Evolutionary conservation across 306 rosid genomes (phyloP).

Genomic region (Oxytropis ochrocephala): DNA sequence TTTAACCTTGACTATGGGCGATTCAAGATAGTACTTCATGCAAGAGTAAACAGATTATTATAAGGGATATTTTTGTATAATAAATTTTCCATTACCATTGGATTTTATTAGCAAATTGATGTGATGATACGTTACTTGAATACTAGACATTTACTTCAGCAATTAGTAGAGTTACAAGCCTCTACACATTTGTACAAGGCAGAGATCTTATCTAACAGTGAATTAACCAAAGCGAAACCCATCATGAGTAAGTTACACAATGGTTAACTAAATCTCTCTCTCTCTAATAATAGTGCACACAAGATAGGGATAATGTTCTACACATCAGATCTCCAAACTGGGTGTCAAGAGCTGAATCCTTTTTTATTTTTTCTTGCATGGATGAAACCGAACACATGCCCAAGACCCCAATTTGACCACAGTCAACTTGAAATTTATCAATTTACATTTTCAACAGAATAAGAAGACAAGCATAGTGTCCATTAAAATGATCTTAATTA

Average conservation of each 20-base stretch:
- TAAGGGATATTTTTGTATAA: too few species aligned
- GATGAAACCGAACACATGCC: background rate
- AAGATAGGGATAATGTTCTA: background rate
- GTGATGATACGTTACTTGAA: too few species aligned
- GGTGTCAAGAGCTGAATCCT: background rate
- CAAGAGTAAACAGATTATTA: conserved; percentile 88
- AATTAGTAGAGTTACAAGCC: too few species aligned
- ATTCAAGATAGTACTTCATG: conserved; percentile 92
- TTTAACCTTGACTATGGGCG: conserved; percentile 91
- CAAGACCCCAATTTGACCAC: background rate
- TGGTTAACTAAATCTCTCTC: too few species aligned
- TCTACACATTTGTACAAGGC: too few species aligned
- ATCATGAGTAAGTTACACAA: too few species aligned
- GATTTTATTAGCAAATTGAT: too few species aligned
- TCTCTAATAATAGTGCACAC: background rate
- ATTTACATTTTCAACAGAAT: background rate
- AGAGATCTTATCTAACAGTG: too few species aligned
- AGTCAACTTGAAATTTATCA: too few species aligned
- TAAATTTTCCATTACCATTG: too few species aligned
- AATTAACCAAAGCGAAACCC: too few species aligned
- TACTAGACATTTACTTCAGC: too few species aligned
- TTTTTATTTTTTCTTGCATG: background rate
- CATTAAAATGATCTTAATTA: background rate
- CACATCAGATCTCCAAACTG: conserved; percentile 8
- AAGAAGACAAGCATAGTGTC: background rate